Percentiles rank a stretch among this genome's conserved stretches.
These are phyloP conservation scores for Oxytropis ochrocephala DNA, from an alignment of 306 rosid species.

Conservation along the genomic window DNA sequence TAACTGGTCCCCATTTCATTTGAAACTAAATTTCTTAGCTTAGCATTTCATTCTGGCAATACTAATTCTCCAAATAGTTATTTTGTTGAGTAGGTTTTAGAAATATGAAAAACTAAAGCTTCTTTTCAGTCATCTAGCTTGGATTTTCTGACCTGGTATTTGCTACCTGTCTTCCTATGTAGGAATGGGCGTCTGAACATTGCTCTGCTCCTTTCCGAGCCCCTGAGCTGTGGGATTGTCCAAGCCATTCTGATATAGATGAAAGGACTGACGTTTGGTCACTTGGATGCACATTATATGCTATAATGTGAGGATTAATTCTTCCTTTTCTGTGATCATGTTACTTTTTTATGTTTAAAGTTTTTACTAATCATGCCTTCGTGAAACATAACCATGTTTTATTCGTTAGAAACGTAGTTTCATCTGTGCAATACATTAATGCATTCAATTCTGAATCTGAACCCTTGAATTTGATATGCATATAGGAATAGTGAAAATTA, in stretches of 20 bases:
- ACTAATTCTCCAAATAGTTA: background rate
- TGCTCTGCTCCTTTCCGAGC: slow-evolving; percentile 96
- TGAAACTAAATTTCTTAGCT: background rate
- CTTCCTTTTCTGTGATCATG: background rate
- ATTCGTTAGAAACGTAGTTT: background rate
- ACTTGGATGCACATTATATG: slow-evolving; percentile 95
- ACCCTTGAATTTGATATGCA: background rate
- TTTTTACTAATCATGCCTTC: background rate
- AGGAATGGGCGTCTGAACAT: slow-evolving; percentile 99
- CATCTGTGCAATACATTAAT: background rate
- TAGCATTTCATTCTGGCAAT: background rate
- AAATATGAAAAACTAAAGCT: slow-evolving; percentile 14
- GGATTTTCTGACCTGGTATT: slow-evolving; percentile 14
- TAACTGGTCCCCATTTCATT: background rate
- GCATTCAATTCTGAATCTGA: slow-evolving; percentile 13
- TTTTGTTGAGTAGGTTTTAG: background rate
- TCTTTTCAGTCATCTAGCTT: slow-evolving; percentile 16
- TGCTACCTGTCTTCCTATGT: slow-evolving; percentile 27
- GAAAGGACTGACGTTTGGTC: slow-evolving; percentile 99
- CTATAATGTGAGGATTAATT: slow-evolving; percentile 70
- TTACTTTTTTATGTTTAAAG: slow-evolving; percentile 1
- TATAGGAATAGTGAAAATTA: background rate
- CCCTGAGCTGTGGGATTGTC: slow-evolving; percentile 99
- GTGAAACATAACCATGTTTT: background rate
- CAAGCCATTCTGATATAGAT: slow-evolving; percentile 75